Percentiles rank a stretch among this genome's conserved stretches.
Evolutionary conservation across 176 grass and related monocot genomes (phyloP).

Genomic region (Eremochloa ophiuroides): DNA sequence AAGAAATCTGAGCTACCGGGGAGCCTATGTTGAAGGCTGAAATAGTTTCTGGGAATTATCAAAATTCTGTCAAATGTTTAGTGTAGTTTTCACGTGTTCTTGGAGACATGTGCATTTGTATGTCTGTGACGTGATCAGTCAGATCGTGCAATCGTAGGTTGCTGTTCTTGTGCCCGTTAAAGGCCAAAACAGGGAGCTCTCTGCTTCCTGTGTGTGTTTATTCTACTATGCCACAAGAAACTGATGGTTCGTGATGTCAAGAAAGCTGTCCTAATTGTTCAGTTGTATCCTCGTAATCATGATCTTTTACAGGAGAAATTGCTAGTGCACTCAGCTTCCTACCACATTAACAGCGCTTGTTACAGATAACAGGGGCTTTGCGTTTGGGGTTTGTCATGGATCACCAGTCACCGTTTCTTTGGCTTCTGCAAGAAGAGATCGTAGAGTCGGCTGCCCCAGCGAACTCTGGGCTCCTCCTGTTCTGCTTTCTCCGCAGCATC

Average conservation of each 20-base stretch:
- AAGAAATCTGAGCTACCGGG: constrained; percentile 10
- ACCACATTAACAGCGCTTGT: background rate
- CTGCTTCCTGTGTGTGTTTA: constrained; percentile 6
- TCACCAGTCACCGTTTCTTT: background rate
- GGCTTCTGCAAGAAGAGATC: too few relatives aligned
- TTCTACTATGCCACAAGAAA: constrained; percentile 6
- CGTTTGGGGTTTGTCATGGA: background rate
- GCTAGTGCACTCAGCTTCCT: background rate
- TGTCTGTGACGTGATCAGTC: constrained; percentile 15
- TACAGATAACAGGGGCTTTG: background rate
- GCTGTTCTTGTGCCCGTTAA: background rate
- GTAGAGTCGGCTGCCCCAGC: too few relatives aligned
- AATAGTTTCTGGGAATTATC: constrained; percentile 28
- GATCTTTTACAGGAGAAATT: background rate
- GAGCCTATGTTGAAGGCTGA: constrained; percentile 13
- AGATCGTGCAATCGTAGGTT: constrained; percentile 16
- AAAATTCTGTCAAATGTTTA: constrained; percentile 19
- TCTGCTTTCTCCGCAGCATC: too few relatives aligned
- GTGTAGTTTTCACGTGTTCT: constrained; percentile 21
- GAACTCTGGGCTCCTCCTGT: too few relatives aligned
- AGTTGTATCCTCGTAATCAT: background rate
- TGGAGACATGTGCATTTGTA: constrained; percentile 11
- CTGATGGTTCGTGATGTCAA: constrained; percentile 18
- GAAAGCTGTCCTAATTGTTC: background rate
- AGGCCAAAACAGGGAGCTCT: background rate